Conservation (phyloP, 2,329 filamentous ascomycete genomes). For the Sporothrix luriei region DNA sequence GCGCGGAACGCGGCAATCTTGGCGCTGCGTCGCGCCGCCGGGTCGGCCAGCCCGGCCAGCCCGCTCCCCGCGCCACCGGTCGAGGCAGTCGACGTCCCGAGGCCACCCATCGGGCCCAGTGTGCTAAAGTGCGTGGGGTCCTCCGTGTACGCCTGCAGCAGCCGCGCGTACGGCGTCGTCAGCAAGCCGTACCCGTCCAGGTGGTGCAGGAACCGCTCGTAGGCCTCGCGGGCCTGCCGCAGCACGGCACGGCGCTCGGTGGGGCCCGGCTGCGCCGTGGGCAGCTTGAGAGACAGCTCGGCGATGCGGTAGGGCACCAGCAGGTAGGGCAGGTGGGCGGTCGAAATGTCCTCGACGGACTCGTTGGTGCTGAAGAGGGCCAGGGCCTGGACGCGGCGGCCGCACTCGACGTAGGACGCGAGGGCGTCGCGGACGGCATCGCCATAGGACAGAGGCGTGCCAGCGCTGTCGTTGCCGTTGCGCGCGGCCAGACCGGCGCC, state of each 20-base stretch:
- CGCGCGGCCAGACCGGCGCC: conserved; percentile 41
- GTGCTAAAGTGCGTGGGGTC: conserved; percentile 73
- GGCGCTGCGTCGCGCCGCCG: conserved; percentile 70
- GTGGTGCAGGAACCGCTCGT: conserved; percentile 76
- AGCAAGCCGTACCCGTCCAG: conserved; percentile 80
- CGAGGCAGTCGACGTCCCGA: conserved; percentile 5
- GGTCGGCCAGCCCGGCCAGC: conserved; percentile 45
- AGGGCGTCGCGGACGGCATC: conserved; percentile 69
- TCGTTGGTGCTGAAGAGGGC: conserved; percentile 93
- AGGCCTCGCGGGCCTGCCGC: conserved; percentile 65
- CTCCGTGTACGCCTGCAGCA: conserved; percentile 74
- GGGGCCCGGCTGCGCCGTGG: conserved; percentile 44
- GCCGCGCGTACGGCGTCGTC: conserved; percentile 62
- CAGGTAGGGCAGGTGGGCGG: conserved; percentile 83
- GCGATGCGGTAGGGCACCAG: conserved; percentile 76
- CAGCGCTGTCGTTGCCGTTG: conserved; percentile 37
- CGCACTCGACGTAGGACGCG: conserved; percentile 71
- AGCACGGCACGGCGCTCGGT: conserved; percentile 65
- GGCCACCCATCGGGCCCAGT: conserved; percentile 52
- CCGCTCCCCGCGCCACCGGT: conserved; percentile 32
- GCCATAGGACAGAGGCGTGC: conserved; percentile 68
- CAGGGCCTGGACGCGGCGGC: conserved; percentile 67
- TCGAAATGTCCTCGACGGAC: conserved; percentile 80
- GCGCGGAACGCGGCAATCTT: conserved; percentile 85
- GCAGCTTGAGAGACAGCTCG: conserved; percentile 73